A percentile compares a stretch with the other conserved stretches of the same genome.
Evolutionary conservation across 768 basidiomycete species (phyloP).

Genomic region (Leucocoprinus sp.): DNA sequence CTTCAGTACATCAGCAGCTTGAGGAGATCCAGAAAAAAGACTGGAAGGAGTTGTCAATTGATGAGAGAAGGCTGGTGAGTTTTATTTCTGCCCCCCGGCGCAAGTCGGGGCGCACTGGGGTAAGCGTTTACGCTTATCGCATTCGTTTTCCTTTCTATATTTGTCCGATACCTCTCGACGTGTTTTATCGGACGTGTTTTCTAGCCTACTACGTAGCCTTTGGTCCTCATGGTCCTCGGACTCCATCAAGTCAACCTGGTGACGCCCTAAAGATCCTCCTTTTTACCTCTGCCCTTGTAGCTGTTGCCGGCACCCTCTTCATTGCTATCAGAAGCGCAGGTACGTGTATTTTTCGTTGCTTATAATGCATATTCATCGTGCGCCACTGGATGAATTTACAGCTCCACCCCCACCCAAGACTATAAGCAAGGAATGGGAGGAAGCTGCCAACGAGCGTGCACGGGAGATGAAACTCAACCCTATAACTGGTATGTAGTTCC

Average conservation of each 20-base stretch:
- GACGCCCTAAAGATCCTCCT: conserved; percentile 61
- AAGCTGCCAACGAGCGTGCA: conserved; percentile 80
- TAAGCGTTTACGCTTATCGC: background rate
- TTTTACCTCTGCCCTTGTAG: conserved; percentile 50
- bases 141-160: background rate
- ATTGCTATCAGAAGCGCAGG: conserved; percentile 43
- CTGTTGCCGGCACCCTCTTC: conserved; percentile 47
- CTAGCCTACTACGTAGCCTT: conserved; percentile 97
- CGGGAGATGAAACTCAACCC: conserved; percentile 83
- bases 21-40: conserved; percentile 91
- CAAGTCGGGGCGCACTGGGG: background rate
- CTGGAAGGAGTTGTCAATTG: conserved; percentile 83
- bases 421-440: conserved; percentile 88
- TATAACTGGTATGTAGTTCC: conserved; percentile 58
- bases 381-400: conserved; percentile 22
- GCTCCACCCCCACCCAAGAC: conserved; percentile 71
- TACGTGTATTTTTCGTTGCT: conserved; percentile 30
- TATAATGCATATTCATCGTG: background rate
- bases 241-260: conserved; percentile 68
- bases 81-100: conserved; percentile 9
- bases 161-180: background rate
- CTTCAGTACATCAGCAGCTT: conserved; percentile 77
- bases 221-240: conserved; percentile 91
- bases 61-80: conserved; percentile 98
- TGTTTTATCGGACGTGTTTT: background rate